A percentile compares a stretch with the other conserved stretches of the same genome.
Conservation (phyloP, 2,329 filamentous ascomycete genomes). For the Pseudovirgaria hyperparasitica region DNA sequence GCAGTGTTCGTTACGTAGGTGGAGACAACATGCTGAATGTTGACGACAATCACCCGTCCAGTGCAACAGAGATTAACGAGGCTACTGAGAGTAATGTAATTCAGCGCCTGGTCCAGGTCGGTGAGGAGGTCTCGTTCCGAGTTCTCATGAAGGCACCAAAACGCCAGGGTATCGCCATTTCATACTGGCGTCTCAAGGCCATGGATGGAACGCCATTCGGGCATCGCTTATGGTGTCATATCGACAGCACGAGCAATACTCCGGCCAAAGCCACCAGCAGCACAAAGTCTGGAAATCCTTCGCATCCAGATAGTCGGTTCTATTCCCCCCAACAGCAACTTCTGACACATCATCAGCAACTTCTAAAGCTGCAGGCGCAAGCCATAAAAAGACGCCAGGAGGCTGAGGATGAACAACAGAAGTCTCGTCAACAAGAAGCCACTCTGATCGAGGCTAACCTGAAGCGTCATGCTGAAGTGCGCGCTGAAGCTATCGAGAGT, state of each 20-base stretch:
- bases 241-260: slow-evolving; percentile 57
- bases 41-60: slow-evolving; percentile 67
- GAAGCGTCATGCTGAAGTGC: too few species aligned
- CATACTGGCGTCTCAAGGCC: slow-evolving; percentile 90
- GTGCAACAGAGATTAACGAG: slow-evolving; percentile 59
- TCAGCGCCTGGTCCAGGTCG: slow-evolving; percentile 54
- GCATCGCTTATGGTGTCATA: slow-evolving; percentile 89
- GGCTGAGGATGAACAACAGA: too few species aligned
- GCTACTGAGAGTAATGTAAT: slow-evolving; percentile 76
- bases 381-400: too few species aligned
- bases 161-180: slow-evolving; percentile 69
- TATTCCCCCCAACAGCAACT: too few species aligned
- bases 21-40: slow-evolving; percentile 95
- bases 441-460: too few species aligned
- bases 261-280: too few species aligned
- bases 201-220: slow-evolving; percentile 73
- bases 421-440: too few species aligned
- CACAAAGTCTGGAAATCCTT: too few species aligned
- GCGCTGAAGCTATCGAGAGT: too few species aligned
- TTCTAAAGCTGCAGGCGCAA: too few species aligned
- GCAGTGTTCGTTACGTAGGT: slow-evolving; percentile 80
- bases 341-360: too few species aligned
- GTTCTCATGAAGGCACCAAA: slow-evolving; percentile 71
- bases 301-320: too few species aligned
- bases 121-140: slow-evolving; percentile 67